Conservation (phyloP, 495 filamentous ascomycete genomes). For the Parathielavia hyrcaniae region DNA sequence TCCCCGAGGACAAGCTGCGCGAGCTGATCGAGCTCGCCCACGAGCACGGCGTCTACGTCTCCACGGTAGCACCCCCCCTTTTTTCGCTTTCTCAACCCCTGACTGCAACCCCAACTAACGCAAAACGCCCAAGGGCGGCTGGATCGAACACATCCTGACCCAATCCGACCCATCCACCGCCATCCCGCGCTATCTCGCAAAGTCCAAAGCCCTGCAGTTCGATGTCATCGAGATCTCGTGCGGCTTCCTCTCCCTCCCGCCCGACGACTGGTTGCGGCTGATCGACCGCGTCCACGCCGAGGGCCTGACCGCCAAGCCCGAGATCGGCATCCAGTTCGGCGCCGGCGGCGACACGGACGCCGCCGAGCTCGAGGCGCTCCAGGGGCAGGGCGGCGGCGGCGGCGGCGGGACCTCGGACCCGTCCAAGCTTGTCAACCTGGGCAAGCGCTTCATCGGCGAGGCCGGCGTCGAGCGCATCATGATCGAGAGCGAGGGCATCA, state of each 20-base stretch:
- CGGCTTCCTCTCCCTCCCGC: slow-evolving; percentile 51
- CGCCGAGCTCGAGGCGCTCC: slow-evolving; percentile 42
- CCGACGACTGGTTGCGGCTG: slow-evolving; percentile 53
- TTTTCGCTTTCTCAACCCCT: no score
- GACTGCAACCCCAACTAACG: not conserved
- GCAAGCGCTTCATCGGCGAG: slow-evolving; percentile 45
- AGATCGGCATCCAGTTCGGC: slow-evolving; percentile 56
- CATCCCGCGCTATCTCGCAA: slow-evolving; percentile 48
- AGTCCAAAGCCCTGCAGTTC: slow-evolving; percentile 50
- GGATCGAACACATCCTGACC: slow-evolving; percentile 51
- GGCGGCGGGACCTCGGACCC: slow-evolving; percentile 46
- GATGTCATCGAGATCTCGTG: slow-evolving; percentile 52
- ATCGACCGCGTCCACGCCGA: slow-evolving; percentile 48
- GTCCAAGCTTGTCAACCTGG: slow-evolving; percentile 45
- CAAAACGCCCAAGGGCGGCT: slow-evolving; percentile 44
- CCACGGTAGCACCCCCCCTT: no score
- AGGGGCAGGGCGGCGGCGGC: not conserved
- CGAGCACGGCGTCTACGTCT: slow-evolving; percentile 49
- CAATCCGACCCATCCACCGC: slow-evolving; percentile 40
- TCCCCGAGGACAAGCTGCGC: slow-evolving; percentile 42
- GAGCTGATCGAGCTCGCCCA: slow-evolving; percentile 52
- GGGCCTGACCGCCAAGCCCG: slow-evolving; percentile 52
- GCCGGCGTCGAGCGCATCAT: slow-evolving; percentile 53
- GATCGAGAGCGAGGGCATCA: slow-evolving; percentile 59
- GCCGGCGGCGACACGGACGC: slow-evolving; percentile 53